Conservation (phyloP, 2,329 filamentous ascomycete species). For the Colletotrichum sublineola region DNA sequence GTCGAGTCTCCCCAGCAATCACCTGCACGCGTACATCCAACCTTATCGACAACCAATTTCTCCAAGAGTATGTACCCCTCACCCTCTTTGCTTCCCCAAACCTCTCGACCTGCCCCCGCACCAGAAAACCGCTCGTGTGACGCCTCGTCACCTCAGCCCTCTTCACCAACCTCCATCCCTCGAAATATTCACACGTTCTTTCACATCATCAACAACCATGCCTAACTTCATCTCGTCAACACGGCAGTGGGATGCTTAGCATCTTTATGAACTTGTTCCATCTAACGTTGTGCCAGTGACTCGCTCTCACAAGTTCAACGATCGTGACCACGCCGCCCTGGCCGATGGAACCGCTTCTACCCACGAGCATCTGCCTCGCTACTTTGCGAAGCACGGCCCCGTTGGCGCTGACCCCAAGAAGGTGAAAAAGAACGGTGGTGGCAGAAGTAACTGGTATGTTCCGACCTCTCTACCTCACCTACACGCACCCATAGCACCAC, state of each 20-base stretch:
- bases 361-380: constrained; percentile 85
- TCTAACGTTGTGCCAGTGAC: constrained; percentile 76
- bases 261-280: not conserved
- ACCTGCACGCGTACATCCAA: constrained; percentile 10
- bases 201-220: constrained; percentile 5
- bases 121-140: constrained; percentile 24
- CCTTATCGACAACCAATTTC: constrained; percentile 6
- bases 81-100: not conserved
- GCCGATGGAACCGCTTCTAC: constrained; percentile 79
- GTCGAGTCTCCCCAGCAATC: not conserved
- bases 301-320: constrained; percentile 95
- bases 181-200: not conserved
- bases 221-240: not conserved
- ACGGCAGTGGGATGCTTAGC: not conserved
- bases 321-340: constrained; percentile 87
- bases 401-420: constrained; percentile 88
- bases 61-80: constrained; percentile 42
- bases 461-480: constrained; percentile 39
- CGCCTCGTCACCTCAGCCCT: constrained; percentile 17
- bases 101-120: constrained; percentile 33
- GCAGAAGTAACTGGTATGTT: constrained; percentile 92
- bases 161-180: not conserved
- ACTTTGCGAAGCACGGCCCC: constrained; percentile 90
- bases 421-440: constrained; percentile 95
- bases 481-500: constrained; percentile 23